Conservation (phyloP, 2,329 filamentous ascomycete species). For the Shiraia sp. region DNA sequence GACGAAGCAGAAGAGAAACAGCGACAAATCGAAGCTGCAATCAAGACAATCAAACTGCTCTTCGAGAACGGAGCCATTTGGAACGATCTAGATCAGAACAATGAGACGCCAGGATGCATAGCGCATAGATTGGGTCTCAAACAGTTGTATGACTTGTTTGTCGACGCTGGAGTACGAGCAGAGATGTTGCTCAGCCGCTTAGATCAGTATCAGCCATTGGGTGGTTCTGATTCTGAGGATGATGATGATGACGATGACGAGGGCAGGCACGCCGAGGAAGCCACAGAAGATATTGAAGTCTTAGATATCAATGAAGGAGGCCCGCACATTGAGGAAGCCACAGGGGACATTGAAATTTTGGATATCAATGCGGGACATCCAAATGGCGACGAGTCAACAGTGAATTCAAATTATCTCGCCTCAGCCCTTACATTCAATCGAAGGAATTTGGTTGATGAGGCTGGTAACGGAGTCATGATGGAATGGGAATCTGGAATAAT, state of each 20-base stretch:
- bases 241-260: constrained; percentile 53
- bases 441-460: constrained; percentile 51
- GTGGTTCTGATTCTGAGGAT: constrained; percentile 58
- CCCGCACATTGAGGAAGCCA: constrained; percentile 23
- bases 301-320: too few relatives aligned
- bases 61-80: constrained; percentile 91
- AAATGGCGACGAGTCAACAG: constrained; percentile 41
- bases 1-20: constrained; percentile 28
- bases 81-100: constrained; percentile 87
- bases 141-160: constrained; percentile 77
- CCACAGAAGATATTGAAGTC: constrained; percentile 31
- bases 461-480: constrained; percentile 59
- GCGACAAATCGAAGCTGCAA: constrained; percentile 57
- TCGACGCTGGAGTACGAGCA: constrained; percentile 87
- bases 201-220: constrained; percentile 77
- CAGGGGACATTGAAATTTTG: constrained; percentile 24
- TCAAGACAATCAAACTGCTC: constrained; percentile 72
- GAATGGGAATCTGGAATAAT: constrained; percentile 57
- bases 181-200: constrained; percentile 83
- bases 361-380: constrained; percentile 31
- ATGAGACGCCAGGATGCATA: constrained; percentile 90
- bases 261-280: too few relatives aligned
- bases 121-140: constrained; percentile 70
- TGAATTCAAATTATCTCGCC: constrained; percentile 54
- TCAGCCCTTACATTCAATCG: constrained; percentile 54